Evolutionary conservation across 1,284 basidiomycete species (phyloP), one percentile per base, ranked within the genome.

Genomic region (Entoloma clypeatum): DNA sequence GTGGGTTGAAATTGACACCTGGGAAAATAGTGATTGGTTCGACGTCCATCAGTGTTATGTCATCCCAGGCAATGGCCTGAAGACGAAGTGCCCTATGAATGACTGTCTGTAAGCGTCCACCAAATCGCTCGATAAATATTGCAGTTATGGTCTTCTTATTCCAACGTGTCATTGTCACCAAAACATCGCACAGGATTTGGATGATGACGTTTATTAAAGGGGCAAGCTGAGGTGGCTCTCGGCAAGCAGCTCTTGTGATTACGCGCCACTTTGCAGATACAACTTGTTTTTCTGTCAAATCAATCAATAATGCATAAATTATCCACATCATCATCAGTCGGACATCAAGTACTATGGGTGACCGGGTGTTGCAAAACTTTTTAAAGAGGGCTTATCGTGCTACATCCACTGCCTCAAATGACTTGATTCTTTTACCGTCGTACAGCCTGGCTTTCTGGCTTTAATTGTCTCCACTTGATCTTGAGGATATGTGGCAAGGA

Each of bases 11-110:
- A 1, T 19, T 8, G 7, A 16, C 26, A 2, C 49, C 54, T 4
- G 46, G 24, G 22, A 25, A 1, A 28, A 41, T 21, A 7, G 28
- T 19, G 14, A 50, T 40, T 4, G 53, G 38, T 7, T 44, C 27
- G 24, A 60, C 51, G 24, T 60, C 59, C 27, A 51, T 44, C 3
- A 55, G 54, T 14, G 50, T 60, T n/a, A 60, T 45, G 5, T 28
- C 46, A 32, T 57, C 51, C 23, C 53, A 51, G 27, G 53, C 52
- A 16, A 52, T 48, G 9, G 40, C 43, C 29, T 57, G 57, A 14
- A 62, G 39, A 19, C 48, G 43, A 8, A 49, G 44, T 21, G 42
- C 40, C 32, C 47, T 27, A 7, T 39, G 50, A 21, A 46, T 51
- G 17, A 60, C 50, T 1, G 11, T 36, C 17, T 18, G 27, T 7